Base-by-base conservation (phyloP, 306 rosid genomes). In the Lotus japonicus region DNA sequence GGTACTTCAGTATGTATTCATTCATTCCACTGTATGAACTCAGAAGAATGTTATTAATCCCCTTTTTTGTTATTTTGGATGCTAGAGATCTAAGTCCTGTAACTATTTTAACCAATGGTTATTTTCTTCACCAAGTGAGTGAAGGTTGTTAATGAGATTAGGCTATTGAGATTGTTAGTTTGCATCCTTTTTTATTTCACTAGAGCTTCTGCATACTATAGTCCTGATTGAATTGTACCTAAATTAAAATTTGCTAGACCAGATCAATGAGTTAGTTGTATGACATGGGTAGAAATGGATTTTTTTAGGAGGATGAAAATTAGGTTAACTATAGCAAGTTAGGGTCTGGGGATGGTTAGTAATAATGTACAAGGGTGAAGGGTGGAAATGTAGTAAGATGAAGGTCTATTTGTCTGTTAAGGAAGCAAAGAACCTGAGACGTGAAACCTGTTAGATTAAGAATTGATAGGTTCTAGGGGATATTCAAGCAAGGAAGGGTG, bases 1-100 rank as follows among this genome's bases (percentile, higher is more conserved):
- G 95, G 97, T 64, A 86, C 94, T 77, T 85, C 98, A 6, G 98
- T 94, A 82, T 76, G 96, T 88, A 77, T 48, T 72, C 71, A 51
- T n/a, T n/a, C n/a, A 64, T 66, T 52, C 80, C 68, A 71, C 31
- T 45, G 8, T 77, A 45, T 17, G 76, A 33, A 69, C 53, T 60
- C 36, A 26, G 31, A 15, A 43, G 21, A 57, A 55, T 9, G 14
- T 51, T 71, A 65, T 52, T 19, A 52, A 54, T n/a, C 10, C n/a
- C 33, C 31, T 26, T 26, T 3, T 26, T 26, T 26, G 31, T 26
- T 26, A 26, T 26, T 26, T 73, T 36, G 28, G 4, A 53, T 72
- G 17, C 50, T 72, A 49, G 56, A 31, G 19, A 26, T 26, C 43
- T 9, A 53, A 11, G 39, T 65, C 17, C n/a, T 62, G 31, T 49